A percentile compares a stretch with the other conserved stretches of the same genome.
Evolutionary conservation across 2,329 filamentous ascomycete genomes (phyloP).

Genomic region (Harringtonia aguacate): DNA sequence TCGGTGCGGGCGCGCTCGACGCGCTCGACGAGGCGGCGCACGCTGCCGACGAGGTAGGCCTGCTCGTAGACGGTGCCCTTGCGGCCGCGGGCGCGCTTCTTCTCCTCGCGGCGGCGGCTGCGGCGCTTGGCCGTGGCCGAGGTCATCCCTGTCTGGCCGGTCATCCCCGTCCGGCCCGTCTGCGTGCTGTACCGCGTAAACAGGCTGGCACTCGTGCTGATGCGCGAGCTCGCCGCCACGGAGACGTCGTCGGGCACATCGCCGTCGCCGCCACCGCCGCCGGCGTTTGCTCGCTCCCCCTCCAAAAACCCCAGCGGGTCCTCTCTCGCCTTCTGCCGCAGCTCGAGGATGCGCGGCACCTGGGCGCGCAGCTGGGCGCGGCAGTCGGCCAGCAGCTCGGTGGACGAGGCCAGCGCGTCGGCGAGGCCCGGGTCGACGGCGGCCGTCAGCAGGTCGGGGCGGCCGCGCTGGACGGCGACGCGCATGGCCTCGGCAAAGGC

Average conservation of each 20-base stretch:
- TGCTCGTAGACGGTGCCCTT: slow-evolving; percentile 98
- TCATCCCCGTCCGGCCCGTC: slow-evolving; percentile 42
- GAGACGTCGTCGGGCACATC: slow-evolving; percentile 80
- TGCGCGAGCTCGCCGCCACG: slow-evolving; percentile 68
- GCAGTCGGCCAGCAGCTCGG: slow-evolving; percentile 90
- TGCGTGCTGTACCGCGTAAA: slow-evolving; percentile 83
- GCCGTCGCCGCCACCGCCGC: slow-evolving; percentile 29
- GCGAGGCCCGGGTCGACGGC: slow-evolving; percentile 70
- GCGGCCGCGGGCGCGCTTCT: slow-evolving; percentile 87
- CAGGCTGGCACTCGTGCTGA: slow-evolving; percentile 74
- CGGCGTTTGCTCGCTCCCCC: slow-evolving; percentile 44
- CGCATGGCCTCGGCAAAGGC: slow-evolving; percentile 85
- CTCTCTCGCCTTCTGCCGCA: slow-evolving; percentile 68
- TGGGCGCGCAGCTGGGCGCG: slow-evolving; percentile 75
- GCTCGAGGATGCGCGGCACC: slow-evolving; percentile 72
- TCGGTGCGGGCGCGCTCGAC: slow-evolving; percentile 66
- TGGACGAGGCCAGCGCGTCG: slow-evolving; percentile 71
- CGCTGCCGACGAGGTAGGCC: slow-evolving; percentile 86
- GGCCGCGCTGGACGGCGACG: slow-evolving; percentile 50
- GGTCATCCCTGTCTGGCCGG: slow-evolving; percentile 8
- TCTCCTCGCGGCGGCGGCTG: slow-evolving; percentile 89
- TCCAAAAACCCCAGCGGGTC: slow-evolving; percentile 88
- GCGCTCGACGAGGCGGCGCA: slow-evolving; percentile 72
- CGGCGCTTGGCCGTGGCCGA: slow-evolving; percentile 9
- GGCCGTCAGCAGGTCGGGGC: slow-evolving; percentile 50